These are phyloP conservation scores for Conticribra weissflogii DNA, from an alignment of 108 stramenopile genomes.

Conservation along the genomic window DNA sequence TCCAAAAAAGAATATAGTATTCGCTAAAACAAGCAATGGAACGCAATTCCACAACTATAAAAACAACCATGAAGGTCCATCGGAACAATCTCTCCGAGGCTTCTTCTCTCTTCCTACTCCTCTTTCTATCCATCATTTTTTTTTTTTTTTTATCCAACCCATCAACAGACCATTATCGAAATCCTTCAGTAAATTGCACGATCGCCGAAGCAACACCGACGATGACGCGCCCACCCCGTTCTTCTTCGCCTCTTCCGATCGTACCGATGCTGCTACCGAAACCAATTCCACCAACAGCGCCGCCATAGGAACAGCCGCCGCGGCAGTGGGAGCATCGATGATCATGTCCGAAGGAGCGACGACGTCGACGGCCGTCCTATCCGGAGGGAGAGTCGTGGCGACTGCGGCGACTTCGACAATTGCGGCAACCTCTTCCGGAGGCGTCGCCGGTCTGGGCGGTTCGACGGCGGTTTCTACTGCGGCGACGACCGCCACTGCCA, in stretches of 20 bases:
- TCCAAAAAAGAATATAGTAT: no score
- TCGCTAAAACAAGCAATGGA: no score
- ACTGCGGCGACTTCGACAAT: constrained; percentile 1
- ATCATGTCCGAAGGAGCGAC: not conserved
- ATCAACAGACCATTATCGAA: no score
- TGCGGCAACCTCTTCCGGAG: constrained; percentile 1
- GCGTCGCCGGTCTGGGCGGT: not conserved
- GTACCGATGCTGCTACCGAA: not conserved
- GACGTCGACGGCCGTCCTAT: not conserved
- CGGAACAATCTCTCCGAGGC: no score
- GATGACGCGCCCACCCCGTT: constrained; percentile 12
- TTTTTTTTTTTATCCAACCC: no score
- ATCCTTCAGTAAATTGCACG: no score
- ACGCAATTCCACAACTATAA: no score
- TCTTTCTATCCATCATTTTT: no score
- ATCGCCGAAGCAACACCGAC: not conserved
- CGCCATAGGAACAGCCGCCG: constrained; percentile 14
- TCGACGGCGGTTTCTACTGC: not conserved
- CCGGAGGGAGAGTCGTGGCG: constrained; percentile 8
- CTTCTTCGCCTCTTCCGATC: constrained; percentile 15
- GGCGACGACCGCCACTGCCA: not conserved
- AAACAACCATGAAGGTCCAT: no score
- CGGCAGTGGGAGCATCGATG: not conserved
- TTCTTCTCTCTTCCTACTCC: no score
- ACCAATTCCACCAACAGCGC: constrained; percentile 3